phyloP scores from a whole-genome alignment of 1,139 yeast species.

The Martiniozyma asiatica region DNA sequence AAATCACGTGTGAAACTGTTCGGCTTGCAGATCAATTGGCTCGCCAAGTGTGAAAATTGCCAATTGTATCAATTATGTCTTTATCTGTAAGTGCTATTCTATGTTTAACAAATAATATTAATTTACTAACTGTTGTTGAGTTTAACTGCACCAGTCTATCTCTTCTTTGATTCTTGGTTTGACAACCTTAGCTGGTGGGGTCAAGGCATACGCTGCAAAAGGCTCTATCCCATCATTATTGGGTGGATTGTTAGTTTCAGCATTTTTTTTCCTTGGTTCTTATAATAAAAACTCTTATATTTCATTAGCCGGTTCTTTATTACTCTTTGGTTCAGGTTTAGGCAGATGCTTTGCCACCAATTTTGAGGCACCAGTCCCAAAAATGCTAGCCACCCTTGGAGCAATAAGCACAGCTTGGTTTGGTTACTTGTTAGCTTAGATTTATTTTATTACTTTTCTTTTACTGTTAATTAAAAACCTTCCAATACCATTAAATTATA shows the following conservation, averaged over 20 bases:
- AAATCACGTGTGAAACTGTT: no score
- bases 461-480: neutral
- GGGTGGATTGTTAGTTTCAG: conserved; percentile 65
- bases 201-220: conserved; percentile 34
- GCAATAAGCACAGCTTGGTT: conserved; percentile 57
- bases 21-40: no score
- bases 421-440: conserved; percentile 17
- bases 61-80: no score
- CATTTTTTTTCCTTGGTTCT: conserved; percentile 66
- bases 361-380: conserved; percentile 64
- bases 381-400: conserved; percentile 54
- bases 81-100: no score
- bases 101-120: no score
- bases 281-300: conserved; percentile 75
- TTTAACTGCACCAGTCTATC: neutral
- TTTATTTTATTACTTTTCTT: neutral
- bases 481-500: neutral
- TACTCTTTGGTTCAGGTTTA: conserved; percentile 58
- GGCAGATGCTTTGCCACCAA: conserved; percentile 30
- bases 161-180: conserved; percentile 9
- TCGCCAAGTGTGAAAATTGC: no score
- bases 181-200: conserved; percentile 20
- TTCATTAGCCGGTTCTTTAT: conserved; percentile 60
- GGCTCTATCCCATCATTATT: conserved; percentile 69
- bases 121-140: conserved; percentile 3